Conservation (phyloP, 495 filamentous ascomycete genomes). For the Elasticomyces elasticus region DNA sequence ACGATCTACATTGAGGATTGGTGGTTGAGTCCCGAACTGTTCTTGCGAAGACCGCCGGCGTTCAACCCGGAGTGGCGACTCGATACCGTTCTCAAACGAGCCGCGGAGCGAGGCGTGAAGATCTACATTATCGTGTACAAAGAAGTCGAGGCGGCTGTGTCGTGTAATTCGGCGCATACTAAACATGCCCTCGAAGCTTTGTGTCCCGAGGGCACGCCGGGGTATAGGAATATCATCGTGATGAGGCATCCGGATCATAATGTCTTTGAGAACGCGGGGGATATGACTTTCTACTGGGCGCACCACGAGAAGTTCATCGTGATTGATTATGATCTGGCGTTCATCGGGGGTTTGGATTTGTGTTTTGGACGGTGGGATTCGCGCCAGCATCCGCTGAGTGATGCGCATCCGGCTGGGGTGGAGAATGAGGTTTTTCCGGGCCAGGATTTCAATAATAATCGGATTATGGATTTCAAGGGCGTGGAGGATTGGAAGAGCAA, state of each 20-base stretch:
- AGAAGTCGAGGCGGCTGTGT: constrained; percentile 72
- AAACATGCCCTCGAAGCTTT: constrained; percentile 76
- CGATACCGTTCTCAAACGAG: constrained; percentile 76
- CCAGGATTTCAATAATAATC: constrained; percentile 87
- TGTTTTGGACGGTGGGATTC: constrained; percentile 92
- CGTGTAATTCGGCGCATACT: constrained; percentile 86
- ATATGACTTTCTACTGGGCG: constrained; percentile 98
- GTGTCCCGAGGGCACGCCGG: constrained; percentile 68
- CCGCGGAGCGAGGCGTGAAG: constrained; percentile 84
- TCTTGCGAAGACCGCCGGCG: constrained; percentile 73
- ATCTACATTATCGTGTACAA: constrained; percentile 93
- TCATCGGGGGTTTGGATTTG: constrained; percentile 89
- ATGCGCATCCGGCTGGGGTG: constrained; percentile 79
- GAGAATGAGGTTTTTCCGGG: constrained; percentile 82
- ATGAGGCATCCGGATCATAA: constrained; percentile 96
- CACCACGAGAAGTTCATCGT: constrained; percentile 97
- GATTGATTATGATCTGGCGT: constrained; percentile 80
- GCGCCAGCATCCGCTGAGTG: constrained; percentile 73
- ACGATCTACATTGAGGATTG: constrained; percentile 93
- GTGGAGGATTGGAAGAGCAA: constrained; percentile 89
- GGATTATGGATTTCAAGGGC: constrained; percentile 88
- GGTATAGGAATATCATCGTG: constrained; percentile 75
- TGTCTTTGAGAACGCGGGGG: constrained; percentile 81
- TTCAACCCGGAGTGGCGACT: constrained; percentile 78
- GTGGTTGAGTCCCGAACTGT: constrained; percentile 94